Percentiles rank a stretch among this genome's conserved stretches.
These are phyloP conservation scores for Solanum hybrid DNA, from an alignment of 305 asterid species.

Conservation along the genomic window DNA sequence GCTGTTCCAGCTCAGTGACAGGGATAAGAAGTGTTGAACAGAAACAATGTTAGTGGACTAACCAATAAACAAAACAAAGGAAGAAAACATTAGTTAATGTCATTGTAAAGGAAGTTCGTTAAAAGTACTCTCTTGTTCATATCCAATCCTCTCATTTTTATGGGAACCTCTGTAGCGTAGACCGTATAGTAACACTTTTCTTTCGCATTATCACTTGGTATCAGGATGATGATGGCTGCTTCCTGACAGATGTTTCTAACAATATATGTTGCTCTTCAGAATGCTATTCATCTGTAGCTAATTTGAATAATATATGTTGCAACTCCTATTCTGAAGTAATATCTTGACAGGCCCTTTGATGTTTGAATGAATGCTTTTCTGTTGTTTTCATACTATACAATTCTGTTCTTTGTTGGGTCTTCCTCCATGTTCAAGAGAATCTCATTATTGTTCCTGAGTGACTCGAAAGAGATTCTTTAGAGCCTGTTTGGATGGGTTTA, in stretches of 20 bases:
- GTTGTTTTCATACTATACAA: background rate
- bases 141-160: background rate
- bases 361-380: background rate
- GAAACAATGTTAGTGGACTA: slow-evolving; percentile 6
- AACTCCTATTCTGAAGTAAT: background rate
- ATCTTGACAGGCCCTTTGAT: background rate
- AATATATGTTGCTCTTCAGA: background rate
- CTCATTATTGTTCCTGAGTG: background rate
- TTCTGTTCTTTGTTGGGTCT: background rate
- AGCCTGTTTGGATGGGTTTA: background rate
- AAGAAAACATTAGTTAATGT: background rate
- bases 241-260: background rate
- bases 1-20: background rate
- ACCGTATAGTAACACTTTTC: background rate
- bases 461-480: background rate
- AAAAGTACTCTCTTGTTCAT: background rate
- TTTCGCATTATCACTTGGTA: background rate
- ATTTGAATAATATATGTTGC: background rate
- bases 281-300: background rate
- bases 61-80: slow-evolving; percentile 4
- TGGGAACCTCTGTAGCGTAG: background rate
- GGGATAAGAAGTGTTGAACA: slow-evolving; percentile 11
- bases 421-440: background rate
- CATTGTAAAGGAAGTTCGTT: slow-evolving; percentile 7
- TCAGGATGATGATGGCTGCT: background rate